A percentile compares a stretch with the other conserved stretches of the same genome.
Evolutionary conservation across 2,329 filamentous ascomycete species (phyloP).

Genomic region (Cladophialophora chaetospira): DNA sequence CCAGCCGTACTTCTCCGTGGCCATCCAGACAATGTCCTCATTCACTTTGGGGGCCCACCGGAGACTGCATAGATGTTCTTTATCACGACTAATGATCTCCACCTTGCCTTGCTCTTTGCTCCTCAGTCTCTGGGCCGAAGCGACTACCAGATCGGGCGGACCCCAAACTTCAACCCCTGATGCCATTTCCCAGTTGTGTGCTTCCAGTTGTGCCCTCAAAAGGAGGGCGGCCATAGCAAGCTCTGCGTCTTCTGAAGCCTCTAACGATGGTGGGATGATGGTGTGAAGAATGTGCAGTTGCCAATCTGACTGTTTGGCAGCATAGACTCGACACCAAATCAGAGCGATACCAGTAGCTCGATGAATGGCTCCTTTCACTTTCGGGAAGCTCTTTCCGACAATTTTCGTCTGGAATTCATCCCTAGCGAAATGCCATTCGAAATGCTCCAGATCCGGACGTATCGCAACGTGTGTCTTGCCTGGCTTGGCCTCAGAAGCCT

Average conservation of each 20-base stretch:
- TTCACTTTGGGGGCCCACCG: slow-evolving; percentile 47
- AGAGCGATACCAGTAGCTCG: slow-evolving; percentile 37
- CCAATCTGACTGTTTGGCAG: slow-evolving; percentile 40
- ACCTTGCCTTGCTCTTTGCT: slow-evolving; percentile 34
- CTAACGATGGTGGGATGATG: slow-evolving; percentile 43
- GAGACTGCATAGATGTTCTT: slow-evolving; percentile 50
- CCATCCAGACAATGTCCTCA: slow-evolving; percentile 48
- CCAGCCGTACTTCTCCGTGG: slow-evolving; percentile 54
- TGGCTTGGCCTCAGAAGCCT: slow-evolving; percentile 43
- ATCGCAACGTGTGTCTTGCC: slow-evolving; percentile 63
- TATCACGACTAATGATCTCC: slow-evolving; percentile 48
- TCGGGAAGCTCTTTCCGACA: slow-evolving; percentile 54
- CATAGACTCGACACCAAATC: slow-evolving; percentile 43
- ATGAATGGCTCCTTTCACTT: slow-evolving; percentile 68
- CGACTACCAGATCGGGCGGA: slow-evolving; percentile 59
- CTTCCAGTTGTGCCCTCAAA: slow-evolving; percentile 67
- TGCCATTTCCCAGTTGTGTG: slow-evolving; percentile 66
- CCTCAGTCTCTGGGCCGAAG: slow-evolving; percentile 41
- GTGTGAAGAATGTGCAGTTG: slow-evolving; percentile 47
- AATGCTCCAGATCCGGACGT: slow-evolving; percentile 66
- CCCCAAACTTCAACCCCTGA: slow-evolving; percentile 80
- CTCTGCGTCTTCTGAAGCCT: slow-evolving; percentile 21
- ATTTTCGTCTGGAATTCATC: slow-evolving; percentile 75
- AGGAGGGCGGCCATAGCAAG: slow-evolving; percentile 64
- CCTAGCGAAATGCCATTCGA: slow-evolving; percentile 76